Conservation (phyloP, 257 asterid genomes). For the Solanum commersonii region DNA sequence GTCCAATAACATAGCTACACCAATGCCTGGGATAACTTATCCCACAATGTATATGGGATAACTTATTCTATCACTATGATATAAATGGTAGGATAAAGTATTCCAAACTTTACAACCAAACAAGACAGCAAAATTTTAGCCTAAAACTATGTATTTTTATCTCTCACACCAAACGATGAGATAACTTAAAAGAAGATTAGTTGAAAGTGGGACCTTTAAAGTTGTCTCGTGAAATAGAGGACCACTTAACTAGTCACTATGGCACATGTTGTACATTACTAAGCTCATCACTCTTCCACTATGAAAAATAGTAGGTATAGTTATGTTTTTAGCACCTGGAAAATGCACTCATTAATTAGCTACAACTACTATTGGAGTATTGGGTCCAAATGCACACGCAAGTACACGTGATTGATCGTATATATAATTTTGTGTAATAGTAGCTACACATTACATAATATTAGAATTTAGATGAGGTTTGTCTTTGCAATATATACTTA, state of each 20-base stretch:
- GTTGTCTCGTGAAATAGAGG: not conserved
- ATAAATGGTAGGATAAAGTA: no score
- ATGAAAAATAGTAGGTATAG: not conserved
- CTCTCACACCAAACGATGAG: not conserved
- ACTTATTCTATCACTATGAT: no score
- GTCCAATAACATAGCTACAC: no score
- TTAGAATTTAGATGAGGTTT: not conserved
- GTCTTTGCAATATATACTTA: not conserved
- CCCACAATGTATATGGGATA: no score
- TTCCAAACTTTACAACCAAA: no score
- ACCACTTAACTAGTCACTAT: not conserved
- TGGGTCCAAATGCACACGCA: not conserved
- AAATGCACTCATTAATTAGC: not conserved
- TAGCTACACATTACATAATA: not conserved
- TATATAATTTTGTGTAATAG: not conserved
- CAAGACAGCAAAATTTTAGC: not conserved
- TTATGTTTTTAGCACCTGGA: conserved; percentile 10
- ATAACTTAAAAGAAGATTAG: not conserved
- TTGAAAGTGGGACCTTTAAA: conserved; percentile 6
- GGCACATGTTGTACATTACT: not conserved
- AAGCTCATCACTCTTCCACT: not conserved
- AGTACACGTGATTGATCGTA: not conserved
- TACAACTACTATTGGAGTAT: not conserved
- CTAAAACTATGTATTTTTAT: no score
- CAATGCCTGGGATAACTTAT: no score